Evolutionary conservation across 176 grass and related monocot species (phyloP), one percentile per base, ranked within the genome.

Genomic region (Canna indica): DNA sequence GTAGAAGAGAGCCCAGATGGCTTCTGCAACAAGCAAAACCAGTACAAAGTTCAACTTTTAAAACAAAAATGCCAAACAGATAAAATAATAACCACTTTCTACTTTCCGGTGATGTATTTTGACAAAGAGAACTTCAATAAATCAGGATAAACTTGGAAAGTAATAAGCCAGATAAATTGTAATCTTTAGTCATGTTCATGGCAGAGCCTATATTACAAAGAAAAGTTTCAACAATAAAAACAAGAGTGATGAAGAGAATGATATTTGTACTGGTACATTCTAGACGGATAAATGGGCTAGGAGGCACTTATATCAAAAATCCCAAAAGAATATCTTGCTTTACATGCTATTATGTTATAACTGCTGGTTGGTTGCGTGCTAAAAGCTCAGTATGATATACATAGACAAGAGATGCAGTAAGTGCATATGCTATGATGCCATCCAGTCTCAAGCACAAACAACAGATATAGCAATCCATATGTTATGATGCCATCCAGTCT

Each of bases 1-100:
- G 76, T 45, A 97, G 31, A 15, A 97, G 74, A 32, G 88, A 91
- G 81, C 93, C 76, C 71, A 97, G 86, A 66, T 92, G 88, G 69
- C 84, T 91, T 81, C 93, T 97, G 75, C 74, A 77, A 75, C 81
- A 71, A 73, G 28, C 31, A 54, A 77, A 76, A 58, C 56, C 58
- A 74, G 38, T 48, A 77, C 63, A 39, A 73, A 16, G 44, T 69
- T 31, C 79, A 75, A 66, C 27, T 62, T n/a, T 70, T 30, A 36
- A 68, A 25, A 16, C 64, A 34, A 59, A 47, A 68, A 64, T 31
- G 24, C 25, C 27, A 81, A 81, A 56, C 3, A 15, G 41, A 63
- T 59, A 39, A 24, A 36, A 38, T 28, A 12, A 76, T 39, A 65
- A 9, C 41, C 36, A 56, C 47, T 27, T 70, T 62, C 25, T 60